phyloP scores from a whole-genome alignment of 139 green algal genomes.

The Auxenochlorella protothecoides region DNA sequence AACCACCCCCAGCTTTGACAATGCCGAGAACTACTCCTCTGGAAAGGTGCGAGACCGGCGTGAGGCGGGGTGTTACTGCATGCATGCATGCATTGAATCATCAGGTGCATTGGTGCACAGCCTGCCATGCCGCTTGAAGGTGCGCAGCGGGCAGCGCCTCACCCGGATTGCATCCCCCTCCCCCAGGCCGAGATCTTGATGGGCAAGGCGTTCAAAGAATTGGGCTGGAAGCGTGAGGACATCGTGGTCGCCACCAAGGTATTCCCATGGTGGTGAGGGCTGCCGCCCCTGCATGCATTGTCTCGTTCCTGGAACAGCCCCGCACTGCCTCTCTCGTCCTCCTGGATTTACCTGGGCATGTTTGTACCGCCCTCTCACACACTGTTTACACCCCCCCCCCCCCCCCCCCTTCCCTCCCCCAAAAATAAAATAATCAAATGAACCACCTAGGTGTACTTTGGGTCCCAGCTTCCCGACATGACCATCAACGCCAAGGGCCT shows the following conservation, averaged over 20 bases:
- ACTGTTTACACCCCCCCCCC: too few relatives aligned
- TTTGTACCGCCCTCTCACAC: too few relatives aligned
- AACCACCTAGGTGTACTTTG: slow-evolving; percentile 3
- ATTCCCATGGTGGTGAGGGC: slow-evolving; percentile 34
- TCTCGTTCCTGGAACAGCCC: too few relatives aligned
- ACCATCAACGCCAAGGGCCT: slow-evolving; percentile 58
- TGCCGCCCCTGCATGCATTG: too few relatives aligned
- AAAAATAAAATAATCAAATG: not conserved
- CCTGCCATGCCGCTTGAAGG: not conserved
- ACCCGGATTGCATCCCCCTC: slow-evolving; percentile 10
- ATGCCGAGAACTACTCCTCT: slow-evolving; percentile 71
- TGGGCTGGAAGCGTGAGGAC: slow-evolving; percentile 51
- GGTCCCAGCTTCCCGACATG: slow-evolving; percentile 19
- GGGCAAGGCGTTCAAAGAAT: slow-evolving; percentile 65
- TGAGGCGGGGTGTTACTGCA: not conserved
- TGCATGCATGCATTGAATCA: too few relatives aligned
- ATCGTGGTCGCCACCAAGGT: slow-evolving; percentile 74
- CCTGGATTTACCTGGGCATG: too few relatives aligned
- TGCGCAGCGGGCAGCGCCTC: not conserved
- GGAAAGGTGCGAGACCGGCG: slow-evolving; percentile 11
- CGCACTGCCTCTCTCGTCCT: too few relatives aligned
- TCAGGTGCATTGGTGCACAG: too few relatives aligned
- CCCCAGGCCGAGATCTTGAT: slow-evolving; percentile 65
- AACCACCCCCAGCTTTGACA: slow-evolving; percentile 54
- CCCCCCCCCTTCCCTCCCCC: not conserved